These are phyloP conservation scores for Pseudonitzschia multiseries DNA, from an alignment of 108 stramenopile genomes.

Conservation along the genomic window DNA sequence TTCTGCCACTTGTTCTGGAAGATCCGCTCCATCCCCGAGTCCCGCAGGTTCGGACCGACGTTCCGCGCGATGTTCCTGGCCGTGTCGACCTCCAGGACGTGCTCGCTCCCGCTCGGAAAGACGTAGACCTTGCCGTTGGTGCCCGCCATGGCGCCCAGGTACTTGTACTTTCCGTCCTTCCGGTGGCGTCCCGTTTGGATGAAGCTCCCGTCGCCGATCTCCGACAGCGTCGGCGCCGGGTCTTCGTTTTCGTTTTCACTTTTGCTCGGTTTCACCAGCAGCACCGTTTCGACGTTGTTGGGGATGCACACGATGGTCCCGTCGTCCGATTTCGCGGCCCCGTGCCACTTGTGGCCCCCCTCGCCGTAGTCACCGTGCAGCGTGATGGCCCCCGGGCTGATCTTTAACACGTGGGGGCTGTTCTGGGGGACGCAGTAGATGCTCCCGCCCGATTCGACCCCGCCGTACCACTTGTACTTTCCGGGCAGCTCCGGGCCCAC, in stretches of 20 bases:
- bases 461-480: conserved; percentile 89
- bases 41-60: conserved; percentile 72
- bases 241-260: too few species aligned
- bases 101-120: conserved; percentile 76
- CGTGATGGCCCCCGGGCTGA: conserved; percentile 54
- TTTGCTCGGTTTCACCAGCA: conserved; percentile 57
- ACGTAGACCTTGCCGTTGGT: conserved; percentile 76
- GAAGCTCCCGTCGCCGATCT: conserved; percentile 27
- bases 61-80: conserved; percentile 23
- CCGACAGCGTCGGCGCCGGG: conserved; percentile 24
- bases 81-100: conserved; percentile 75
- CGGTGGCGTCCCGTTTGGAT: conserved; percentile 72
- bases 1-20: conserved; percentile 92
- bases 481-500: conserved; percentile 71
- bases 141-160: conserved; percentile 74
- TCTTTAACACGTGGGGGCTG: conserved; percentile 64
- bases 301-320: conserved; percentile 80
- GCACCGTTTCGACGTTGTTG: conserved; percentile 72
- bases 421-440: conserved; percentile 89
- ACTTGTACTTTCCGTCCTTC: conserved; percentile 87
- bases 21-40: conserved; percentile 56
- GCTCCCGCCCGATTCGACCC: conserved; percentile 69
- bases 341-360: conserved; percentile 88
- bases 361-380: conserved; percentile 60
- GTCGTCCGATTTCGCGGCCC: conserved; percentile 60